Base-by-base conservation (phyloP, 2,329 filamentous ascomycete genomes). In the Mycosphaerella arachidis region DNA sequence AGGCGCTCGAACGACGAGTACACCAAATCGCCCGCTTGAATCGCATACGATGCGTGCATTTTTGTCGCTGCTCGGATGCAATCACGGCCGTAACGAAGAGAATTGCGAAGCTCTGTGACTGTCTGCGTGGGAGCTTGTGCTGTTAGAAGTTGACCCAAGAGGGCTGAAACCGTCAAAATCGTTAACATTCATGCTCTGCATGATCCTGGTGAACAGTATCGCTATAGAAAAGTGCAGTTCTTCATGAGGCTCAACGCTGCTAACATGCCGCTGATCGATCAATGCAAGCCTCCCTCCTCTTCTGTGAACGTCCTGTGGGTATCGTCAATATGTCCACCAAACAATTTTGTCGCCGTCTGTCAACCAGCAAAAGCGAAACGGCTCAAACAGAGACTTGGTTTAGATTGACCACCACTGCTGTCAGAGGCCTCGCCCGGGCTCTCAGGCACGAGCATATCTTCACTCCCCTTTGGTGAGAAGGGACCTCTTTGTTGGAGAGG, bases 401-500 rank as follows among this genome's bases (percentile, higher is more conserved):
- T 66, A 48, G 70, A 70, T 7, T 20, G 24, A 37, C 74, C 72
- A 18, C 61, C 70, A 45, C 75, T 74, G 5, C 56, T 71, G 1
- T 74, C 71, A 29, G 71, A 72, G 43, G 75, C 74, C 16, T 68
- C 73, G 37, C 76, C 75, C 18, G 71, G 71, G 64, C 78, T 81
- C 48, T 79, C 74, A 0, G 77, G 78, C 0, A 80, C 72, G 13
- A 81, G 66, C 18, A 79, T 59, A 53, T 81, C 78, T 62, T 81
- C 79, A 60, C 78, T 81, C 12, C 79, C 78, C 60, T 75, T 74
- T 7, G 73, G 52, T 1, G 67, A 64, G 13, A 66, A 66, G 30
- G 64, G 59, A 16, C 59, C 54, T 30, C 24, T 29, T 31, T 6
- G 30, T 7, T 31, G 30, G 1, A 53, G 8, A 35, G 43, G 43